Evolutionary conservation across 2,329 filamentous ascomycete species (phyloP).

Genomic region (Penicillium decumbens): DNA sequence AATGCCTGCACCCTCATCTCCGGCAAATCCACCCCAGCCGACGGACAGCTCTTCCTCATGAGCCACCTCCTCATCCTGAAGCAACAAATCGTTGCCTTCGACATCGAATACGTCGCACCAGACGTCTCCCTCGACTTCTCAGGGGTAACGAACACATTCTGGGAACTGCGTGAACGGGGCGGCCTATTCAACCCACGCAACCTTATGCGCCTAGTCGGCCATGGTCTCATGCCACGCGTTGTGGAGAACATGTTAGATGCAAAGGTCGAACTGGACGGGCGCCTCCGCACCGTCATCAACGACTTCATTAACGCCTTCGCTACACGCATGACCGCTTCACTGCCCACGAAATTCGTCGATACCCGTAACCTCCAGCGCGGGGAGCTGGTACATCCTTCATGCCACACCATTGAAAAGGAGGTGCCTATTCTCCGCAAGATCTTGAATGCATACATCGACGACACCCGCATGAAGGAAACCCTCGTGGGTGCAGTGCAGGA

Average conservation of each 20-base stretch:
- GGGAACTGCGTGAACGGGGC: slow-evolving; percentile 61
- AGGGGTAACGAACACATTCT: slow-evolving; percentile 62
- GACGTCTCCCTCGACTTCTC: slow-evolving; percentile 64
- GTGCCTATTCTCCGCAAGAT: slow-evolving; percentile 53
- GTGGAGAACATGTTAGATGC: slow-evolving; percentile 69
- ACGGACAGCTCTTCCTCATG: slow-evolving; percentile 86
- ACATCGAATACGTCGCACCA: slow-evolving; percentile 72
- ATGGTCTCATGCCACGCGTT: slow-evolving; percentile 58
- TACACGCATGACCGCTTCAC: slow-evolving; percentile 51
- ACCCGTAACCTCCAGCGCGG: slow-evolving; percentile 37
- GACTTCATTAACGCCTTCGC: slow-evolving; percentile 61
- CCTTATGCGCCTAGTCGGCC: slow-evolving; percentile 56
- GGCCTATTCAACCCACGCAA: slow-evolving; percentile 62
- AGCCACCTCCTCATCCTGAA: slow-evolving; percentile 93
- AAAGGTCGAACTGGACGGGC: slow-evolving; percentile 62
- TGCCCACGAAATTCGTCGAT: slow-evolving; percentile 38
- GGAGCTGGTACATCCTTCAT: slow-evolving; percentile 46
- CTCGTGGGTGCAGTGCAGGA: slow-evolving; percentile 63
- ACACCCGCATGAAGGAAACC: slow-evolving; percentile 61
- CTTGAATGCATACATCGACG: slow-evolving; percentile 60
- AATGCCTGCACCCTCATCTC: slow-evolving; percentile 69
- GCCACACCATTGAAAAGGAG: slow-evolving; percentile 55
- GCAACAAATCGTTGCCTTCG: slow-evolving; percentile 90
- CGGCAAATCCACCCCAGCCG: slow-evolving; percentile 56
- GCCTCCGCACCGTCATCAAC: slow-evolving; percentile 59